phyloP scores from a whole-genome alignment of 1,139 yeast species.

The Pichia sp. region DNA sequence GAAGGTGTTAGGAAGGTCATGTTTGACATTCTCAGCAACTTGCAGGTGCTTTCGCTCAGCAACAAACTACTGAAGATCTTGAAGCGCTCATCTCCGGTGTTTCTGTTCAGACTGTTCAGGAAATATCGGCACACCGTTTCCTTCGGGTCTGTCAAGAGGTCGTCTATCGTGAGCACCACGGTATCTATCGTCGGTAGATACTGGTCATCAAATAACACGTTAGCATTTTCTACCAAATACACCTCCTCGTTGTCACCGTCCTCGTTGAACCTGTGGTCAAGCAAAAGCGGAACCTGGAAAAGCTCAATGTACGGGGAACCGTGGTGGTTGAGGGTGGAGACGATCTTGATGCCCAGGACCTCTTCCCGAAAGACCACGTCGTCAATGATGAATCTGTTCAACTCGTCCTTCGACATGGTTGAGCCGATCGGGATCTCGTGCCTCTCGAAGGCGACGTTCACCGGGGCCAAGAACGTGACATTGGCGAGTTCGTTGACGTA shows the following conservation, averaged over 20 bases:
- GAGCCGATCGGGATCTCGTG: constrained; percentile 8
- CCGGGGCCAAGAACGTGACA: constrained; percentile 79
- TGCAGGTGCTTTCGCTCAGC: constrained; percentile 19
- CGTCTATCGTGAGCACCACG: constrained; percentile 67
- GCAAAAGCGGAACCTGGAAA: constrained; percentile 27
- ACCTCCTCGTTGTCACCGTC: constrained; percentile 10
- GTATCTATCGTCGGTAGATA: constrained; percentile 67
- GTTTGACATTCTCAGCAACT: constrained; percentile 23
- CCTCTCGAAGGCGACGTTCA: constrained; percentile 66
- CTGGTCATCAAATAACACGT: constrained; percentile 60
- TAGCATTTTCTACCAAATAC: constrained; percentile 43
- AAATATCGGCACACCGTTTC: constrained; percentile 21
- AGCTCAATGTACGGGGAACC: constrained; percentile 20
- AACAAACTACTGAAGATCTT: constrained; percentile 20
- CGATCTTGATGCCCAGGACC: constrained; percentile 29
- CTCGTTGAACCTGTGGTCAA: constrained; percentile 21
- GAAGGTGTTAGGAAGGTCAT: constrained; percentile 44
- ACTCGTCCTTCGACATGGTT: constrained; percentile 15
- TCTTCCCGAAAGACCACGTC: constrained; percentile 27
- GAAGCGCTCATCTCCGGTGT: constrained; percentile 18
- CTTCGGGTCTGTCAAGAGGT: constrained; percentile 34
- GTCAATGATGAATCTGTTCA: constrained; percentile 30
- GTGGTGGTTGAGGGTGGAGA: constrained; percentile 20
- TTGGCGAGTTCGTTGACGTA: constrained; percentile 58
- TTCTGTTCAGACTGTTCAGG: constrained; percentile 12